Evolutionary conservation across 2,329 filamentous ascomycete species (phyloP), one percentile per base, ranked within the genome.

Genomic region (Orbilia oligospora): DNA sequence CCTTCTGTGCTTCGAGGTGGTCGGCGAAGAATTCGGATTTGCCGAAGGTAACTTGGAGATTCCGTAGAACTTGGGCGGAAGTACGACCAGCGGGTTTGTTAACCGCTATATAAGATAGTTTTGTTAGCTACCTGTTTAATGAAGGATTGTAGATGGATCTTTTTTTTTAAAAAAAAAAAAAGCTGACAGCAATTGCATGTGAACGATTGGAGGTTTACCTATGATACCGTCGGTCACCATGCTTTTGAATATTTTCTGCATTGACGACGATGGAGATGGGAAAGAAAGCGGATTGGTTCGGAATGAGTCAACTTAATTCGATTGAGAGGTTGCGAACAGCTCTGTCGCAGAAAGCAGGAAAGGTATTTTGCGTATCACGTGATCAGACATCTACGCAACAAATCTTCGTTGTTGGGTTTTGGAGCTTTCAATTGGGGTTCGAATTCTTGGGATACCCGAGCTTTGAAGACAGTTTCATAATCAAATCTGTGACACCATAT

Each of bases 11-110:
- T 33, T 90, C 86, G 75, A 98, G 87, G 88, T 92, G 91, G 38
- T 94, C 92, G 72, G 88, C 88, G 87, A 99, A 98, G 80, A 93
- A 87, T 27, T 86, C 84, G 0, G 96, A 98, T 10, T 90, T 89
- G 81, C 94, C 93, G 88, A 98, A 97, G 81, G 91, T 89, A 20
- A 88, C 86, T 86, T 98, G 94, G 75, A 97, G 90, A 83, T 95
- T 91, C 83, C 95, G 94, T 81, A 99, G 90, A 44, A 97, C 92
- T 84, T 97, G 93, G 64, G 94, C 94, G 38, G 95, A 98, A 84
- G 92, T 93, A 82, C 95, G 89, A 82, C 91, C 92, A 82, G 91
- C 87, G 30, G 96, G 96, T 86, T 99, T 99, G 86, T 97, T 93
- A 85, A 99, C 92, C 84, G 93, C 95, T 97, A 81, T 20, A 9